Conservation (phyloP, 108 stramenopile species). For the Epipyxis sp. region DNA sequence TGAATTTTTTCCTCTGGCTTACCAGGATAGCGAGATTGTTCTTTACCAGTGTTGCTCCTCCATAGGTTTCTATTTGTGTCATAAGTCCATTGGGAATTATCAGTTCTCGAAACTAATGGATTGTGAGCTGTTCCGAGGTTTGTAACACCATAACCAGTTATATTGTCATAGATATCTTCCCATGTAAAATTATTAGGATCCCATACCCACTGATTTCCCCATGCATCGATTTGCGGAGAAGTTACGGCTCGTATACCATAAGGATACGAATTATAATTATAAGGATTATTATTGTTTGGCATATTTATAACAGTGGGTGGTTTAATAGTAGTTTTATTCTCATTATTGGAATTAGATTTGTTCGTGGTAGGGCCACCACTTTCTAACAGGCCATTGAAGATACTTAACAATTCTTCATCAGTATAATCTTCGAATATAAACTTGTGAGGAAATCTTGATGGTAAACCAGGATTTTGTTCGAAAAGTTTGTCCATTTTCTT, state of each 20-base stretch:
- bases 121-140: background rate
- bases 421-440: conserved; percentile 49
- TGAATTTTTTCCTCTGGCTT: background rate
- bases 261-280: background rate
- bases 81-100: background rate
- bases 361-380: background rate
- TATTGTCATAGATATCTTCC: conserved; percentile 2
- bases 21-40: background rate
- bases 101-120: background rate
- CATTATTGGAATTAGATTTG: background rate
- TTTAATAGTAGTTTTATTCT: background rate
- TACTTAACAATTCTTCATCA: conserved; percentile 58
- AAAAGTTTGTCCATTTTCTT: conserved; percentile 44
- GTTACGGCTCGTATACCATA: background rate
- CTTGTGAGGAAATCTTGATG: conserved; percentile 40
- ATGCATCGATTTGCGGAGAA: background rate
- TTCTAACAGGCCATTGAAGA: conserved; percentile 39
- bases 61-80: background rate
- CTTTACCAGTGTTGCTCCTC: background rate
- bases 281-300: background rate
- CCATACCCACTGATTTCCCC: conserved; percentile 11
- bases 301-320: background rate
- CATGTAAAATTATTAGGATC: background rate
- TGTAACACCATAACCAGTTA: background rate
- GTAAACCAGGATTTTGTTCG: conserved; percentile 42